Evolutionary conservation across 179 eudicot genomes (phyloP).

Genomic region (Spergularia azorica): DNA sequence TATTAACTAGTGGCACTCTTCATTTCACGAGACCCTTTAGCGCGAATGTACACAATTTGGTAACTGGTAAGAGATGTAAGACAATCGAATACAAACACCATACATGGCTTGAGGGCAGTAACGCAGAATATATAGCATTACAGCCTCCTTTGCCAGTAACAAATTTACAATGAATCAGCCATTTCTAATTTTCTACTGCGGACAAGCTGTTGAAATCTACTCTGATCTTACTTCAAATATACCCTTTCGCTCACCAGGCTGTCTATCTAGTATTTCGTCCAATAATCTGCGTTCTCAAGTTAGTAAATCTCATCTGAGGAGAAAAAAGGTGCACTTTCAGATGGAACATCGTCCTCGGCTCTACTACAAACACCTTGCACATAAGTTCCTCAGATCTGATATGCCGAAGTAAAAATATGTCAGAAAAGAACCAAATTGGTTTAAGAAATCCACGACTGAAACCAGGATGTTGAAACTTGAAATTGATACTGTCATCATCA

Average conservation of each 20-base stretch:
- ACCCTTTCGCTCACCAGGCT: constrained; percentile 12
- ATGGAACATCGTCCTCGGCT: constrained; percentile 18
- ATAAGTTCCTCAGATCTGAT: background rate
- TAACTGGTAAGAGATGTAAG: constrained; percentile 14
- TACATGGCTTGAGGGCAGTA: constrained; percentile 16
- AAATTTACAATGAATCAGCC: constrained; percentile 33
- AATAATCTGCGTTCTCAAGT: constrained; percentile 24
- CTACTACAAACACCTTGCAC: constrained; percentile 8
- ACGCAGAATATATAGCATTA: constrained; percentile 16
- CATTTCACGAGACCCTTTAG: constrained; percentile 21
- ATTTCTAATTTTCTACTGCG: constrained; percentile 1
- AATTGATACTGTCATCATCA: background rate
- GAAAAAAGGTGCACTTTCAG: constrained; percentile 11
- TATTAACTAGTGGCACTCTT: constrained; percentile 11
- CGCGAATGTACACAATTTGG: constrained; percentile 19
- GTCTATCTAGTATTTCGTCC: constrained; percentile 30
- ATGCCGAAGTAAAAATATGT: background rate
- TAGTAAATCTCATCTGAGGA: constrained; percentile 22
- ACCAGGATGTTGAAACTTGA: background rate
- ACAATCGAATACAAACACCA: constrained; percentile 18
- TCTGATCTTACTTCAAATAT: constrained; percentile 16
- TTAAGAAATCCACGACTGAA: constrained; percentile 9
- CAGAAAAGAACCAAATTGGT: constrained; percentile 11
- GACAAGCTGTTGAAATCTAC: constrained; percentile 14
- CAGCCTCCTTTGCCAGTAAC: constrained; percentile 28